Evolutionary conservation across 495 filamentous ascomycete genomes (phyloP).

Genomic region (Hyaloscypha finlandica): DNA sequence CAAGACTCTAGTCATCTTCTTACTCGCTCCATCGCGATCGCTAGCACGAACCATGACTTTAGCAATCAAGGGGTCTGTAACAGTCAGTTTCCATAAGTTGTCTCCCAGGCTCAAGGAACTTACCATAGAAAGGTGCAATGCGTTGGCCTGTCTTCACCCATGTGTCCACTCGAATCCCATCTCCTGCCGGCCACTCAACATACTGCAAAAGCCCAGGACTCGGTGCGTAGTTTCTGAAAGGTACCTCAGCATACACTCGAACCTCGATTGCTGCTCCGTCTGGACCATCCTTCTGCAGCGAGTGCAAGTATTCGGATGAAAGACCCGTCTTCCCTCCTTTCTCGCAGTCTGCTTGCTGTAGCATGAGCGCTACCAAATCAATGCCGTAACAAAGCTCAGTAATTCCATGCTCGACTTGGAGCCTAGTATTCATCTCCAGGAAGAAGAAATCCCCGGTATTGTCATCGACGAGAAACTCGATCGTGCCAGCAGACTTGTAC

Average conservation of each 20-base stretch:
- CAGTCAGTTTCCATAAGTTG: not conserved
- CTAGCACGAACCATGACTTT: slow-evolving; percentile 59
- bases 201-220: slow-evolving; percentile 58
- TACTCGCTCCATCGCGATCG: slow-evolving; percentile 44
- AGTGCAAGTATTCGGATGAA: slow-evolving; percentile 8
- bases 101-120: not conserved
- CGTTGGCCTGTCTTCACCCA: slow-evolving; percentile 59
- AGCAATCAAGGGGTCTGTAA: slow-evolving; percentile 55
- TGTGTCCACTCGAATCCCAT: slow-evolving; percentile 55
- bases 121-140: slow-evolving; percentile 54
- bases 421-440: slow-evolving; percentile 67
- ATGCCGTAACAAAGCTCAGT: slow-evolving; percentile 62
- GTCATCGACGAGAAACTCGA: slow-evolving; percentile 67
- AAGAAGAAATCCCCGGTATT: slow-evolving; percentile 61
- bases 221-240: slow-evolving; percentile 55
- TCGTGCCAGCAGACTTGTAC: slow-evolving; percentile 62
- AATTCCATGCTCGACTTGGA: slow-evolving; percentile 69
- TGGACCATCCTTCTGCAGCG: slow-evolving; percentile 23
- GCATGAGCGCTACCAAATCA: slow-evolving; percentile 56
- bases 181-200: slow-evolving; percentile 50
- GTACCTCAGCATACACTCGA: slow-evolving; percentile 64
- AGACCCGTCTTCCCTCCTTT: slow-evolving; percentile 26
- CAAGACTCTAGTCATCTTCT: slow-evolving; percentile 37
- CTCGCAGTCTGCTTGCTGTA: slow-evolving; percentile 30
- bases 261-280: slow-evolving; percentile 54